Percentiles rank a stretch among this genome's conserved stretches.
Conservation (phyloP, 1,284 basidiomycete species). For the Cryptococcus maquisensis region DNA sequence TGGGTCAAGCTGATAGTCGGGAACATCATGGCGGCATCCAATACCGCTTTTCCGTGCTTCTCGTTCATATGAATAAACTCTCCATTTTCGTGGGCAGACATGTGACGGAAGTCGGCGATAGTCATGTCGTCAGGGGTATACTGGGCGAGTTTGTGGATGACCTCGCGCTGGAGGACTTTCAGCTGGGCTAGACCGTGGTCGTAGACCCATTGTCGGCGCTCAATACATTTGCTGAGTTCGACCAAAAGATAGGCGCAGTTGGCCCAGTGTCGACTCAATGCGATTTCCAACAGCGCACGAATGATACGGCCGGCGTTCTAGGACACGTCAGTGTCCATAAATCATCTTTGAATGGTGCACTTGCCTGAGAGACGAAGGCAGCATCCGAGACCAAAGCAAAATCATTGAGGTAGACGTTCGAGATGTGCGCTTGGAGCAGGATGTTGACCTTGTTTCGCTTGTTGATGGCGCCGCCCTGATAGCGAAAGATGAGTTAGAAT, state of each 20-base stretch:
- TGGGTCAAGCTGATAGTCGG: constrained; percentile 69
- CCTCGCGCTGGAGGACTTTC: constrained; percentile 65
- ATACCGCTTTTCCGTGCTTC: constrained; percentile 72
- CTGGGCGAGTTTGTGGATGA: constrained; percentile 71
- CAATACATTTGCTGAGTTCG: constrained; percentile 88
- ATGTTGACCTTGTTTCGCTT: constrained; percentile 91
- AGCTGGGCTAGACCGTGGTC: constrained; percentile 87
- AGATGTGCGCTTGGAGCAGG: constrained; percentile 87
- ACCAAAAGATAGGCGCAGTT: constrained; percentile 74
- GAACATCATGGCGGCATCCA: constrained; percentile 78
- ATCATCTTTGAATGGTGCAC: constrained; percentile 1
- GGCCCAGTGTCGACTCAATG: constrained; percentile 87
- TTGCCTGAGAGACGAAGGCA: constrained; percentile 76
- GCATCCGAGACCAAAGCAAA: constrained; percentile 96
- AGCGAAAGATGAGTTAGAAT: not conserved
- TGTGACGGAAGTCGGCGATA: constrained; percentile 69
- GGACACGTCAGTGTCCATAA: not conserved
- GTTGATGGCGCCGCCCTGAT: constrained; percentile 70
- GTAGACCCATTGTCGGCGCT: constrained; percentile 91
- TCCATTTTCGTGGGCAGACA: constrained; percentile 72
- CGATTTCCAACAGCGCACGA: constrained; percentile 89
- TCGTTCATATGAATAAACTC: constrained; percentile 83
- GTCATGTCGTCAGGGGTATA: constrained; percentile 78
- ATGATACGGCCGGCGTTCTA: constrained; percentile 89
- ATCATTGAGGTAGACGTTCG: constrained; percentile 75